phyloP scores from a whole-genome alignment of 1,284 basidiomycete genomes.

The Cutaneotrichosporon sp. region DNA sequence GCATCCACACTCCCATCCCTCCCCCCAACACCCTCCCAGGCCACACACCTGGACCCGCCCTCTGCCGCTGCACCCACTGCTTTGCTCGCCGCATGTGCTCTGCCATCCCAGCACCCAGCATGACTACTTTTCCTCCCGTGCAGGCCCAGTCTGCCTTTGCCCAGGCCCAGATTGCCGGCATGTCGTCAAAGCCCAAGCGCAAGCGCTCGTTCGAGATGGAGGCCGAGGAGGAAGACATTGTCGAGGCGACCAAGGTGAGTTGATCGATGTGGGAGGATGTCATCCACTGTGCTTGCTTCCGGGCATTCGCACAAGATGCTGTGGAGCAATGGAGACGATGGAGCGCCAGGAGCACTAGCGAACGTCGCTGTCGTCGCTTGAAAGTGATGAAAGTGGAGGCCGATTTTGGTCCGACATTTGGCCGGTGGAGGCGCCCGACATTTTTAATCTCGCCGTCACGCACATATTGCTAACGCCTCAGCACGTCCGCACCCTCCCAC shows the following conservation, averaged over 20 bases:
- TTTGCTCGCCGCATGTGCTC: constrained; percentile 3
- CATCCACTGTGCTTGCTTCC: no score
- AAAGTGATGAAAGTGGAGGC: no score
- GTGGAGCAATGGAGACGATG: no score
- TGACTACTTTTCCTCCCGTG: constrained; percentile 22
- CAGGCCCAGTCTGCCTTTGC: constrained; percentile 10
- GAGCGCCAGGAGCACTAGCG: no score
- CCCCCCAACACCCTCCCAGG: neutral
- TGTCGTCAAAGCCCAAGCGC: constrained; percentile 37
- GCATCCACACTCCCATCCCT: no score
- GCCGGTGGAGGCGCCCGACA: neutral
- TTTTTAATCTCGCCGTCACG: neutral
- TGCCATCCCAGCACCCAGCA: constrained; percentile 7
- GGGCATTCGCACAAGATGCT: no score
- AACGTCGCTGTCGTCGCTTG: no score
- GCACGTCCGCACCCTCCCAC: constrained; percentile 15
- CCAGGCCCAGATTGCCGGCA: constrained; percentile 18
- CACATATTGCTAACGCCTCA: neutral
- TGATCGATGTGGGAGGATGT: no score
- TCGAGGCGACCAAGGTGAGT: constrained; percentile 7
- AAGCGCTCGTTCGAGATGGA: constrained; percentile 28
- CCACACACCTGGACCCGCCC: neutral
- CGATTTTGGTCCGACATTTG: no score
- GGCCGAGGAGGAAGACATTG: constrained; percentile 10
- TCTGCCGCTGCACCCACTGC: neutral